Evolutionary conservation across 768 basidiomycete genomes (phyloP).

Genomic region (Podaxis mareebaensis): DNA sequence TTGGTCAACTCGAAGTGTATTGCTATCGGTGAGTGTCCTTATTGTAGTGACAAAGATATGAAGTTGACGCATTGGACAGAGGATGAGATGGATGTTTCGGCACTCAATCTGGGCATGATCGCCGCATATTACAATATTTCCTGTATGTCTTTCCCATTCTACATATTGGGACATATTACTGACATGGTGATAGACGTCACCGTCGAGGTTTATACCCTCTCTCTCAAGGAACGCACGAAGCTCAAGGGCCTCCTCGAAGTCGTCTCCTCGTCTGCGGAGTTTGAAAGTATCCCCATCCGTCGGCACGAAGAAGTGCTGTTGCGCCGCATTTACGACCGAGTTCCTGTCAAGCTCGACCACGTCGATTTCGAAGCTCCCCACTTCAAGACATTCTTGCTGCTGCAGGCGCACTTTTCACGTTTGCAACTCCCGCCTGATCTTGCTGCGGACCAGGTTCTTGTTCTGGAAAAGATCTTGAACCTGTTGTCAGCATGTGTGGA

Average conservation of each 20-base stretch:
- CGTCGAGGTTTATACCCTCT: constrained; percentile 95
- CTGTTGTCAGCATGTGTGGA: constrained; percentile 93
- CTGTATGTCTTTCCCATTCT: constrained; percentile 47
- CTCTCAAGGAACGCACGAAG: constrained; percentile 96
- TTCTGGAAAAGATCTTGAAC: constrained; percentile 90
- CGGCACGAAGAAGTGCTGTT: constrained; percentile 87
- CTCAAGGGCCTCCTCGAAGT: constrained; percentile 96
- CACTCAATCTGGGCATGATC: constrained; percentile 97
- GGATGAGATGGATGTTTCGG: constrained; percentile 91
- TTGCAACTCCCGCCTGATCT: constrained; percentile 91
- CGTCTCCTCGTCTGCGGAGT: constrained; percentile 95
- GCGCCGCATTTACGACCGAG: constrained; percentile 91
- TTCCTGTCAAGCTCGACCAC: constrained; percentile 88
- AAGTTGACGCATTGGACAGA: constrained; percentile 39
- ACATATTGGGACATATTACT: background rate
- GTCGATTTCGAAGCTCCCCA: constrained; percentile 91
- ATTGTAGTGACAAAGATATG: background rate
- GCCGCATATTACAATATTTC: constrained; percentile 96
- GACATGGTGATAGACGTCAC: constrained; percentile 68
- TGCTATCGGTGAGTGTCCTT: constrained; percentile 57
- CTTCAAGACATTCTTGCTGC: constrained; percentile 96
- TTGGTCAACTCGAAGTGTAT: constrained; percentile 50
- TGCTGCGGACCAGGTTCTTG: constrained; percentile 84
- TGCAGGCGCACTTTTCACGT: constrained; percentile 97
- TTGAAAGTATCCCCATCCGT: constrained; percentile 92